phyloP scores from a whole-genome alignment of 2,329 filamentous ascomycete species.

The Seiridium cupressi region DNA sequence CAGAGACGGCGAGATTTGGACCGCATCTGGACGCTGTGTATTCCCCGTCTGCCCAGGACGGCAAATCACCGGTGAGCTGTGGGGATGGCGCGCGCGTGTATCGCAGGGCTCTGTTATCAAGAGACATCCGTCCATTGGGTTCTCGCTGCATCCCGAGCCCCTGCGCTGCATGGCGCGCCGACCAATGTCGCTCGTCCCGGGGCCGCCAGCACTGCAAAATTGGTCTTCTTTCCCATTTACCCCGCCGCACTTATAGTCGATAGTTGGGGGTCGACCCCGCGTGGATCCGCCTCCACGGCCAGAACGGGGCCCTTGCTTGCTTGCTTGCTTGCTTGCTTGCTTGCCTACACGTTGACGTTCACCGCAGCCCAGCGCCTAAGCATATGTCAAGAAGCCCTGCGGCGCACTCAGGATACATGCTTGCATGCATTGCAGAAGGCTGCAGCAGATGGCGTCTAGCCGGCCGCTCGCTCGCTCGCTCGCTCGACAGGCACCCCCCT shows the following conservation, averaged over 20 bases:
- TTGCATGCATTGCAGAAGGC: neutral
- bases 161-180: neutral
- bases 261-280: neutral
- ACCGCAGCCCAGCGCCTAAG: no score
- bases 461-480: neutral
- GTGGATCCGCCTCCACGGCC: neutral
- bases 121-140: no score
- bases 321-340: neutral
- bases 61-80: neutral
- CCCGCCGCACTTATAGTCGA: conserved; percentile 2
- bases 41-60: neutral
- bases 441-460: neutral
- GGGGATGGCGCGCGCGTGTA: neutral
- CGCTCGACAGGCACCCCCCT: neutral
- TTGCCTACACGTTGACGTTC: neutral
- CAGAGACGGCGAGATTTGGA: neutral
- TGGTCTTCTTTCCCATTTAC: neutral
- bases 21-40: neutral
- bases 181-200: neutral
- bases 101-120: neutral
- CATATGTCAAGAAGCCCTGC: no score
- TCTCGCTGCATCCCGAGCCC: neutral
- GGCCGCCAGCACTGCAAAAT: neutral
- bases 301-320: neutral
- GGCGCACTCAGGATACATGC: neutral